phyloP scores from a whole-genome alignment of 371 early-diverging fungal species.

The Rhizomucor pusillus region DNA sequence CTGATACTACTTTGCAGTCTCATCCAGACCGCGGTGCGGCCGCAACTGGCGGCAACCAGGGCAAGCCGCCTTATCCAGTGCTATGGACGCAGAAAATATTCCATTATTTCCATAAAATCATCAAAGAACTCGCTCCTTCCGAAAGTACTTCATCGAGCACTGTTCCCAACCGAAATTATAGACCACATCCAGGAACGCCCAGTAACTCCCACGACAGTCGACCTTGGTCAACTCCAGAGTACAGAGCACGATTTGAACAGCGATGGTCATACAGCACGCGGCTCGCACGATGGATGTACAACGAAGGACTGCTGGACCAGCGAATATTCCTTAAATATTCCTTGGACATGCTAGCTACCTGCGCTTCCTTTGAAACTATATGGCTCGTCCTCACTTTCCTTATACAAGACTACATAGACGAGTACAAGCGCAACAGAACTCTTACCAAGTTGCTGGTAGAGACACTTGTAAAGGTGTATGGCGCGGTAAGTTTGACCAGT shows the following conservation, averaged over 20 bases:
- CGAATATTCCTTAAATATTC: slow-evolving; percentile 63
- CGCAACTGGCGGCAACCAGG: no score
- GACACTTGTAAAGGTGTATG: slow-evolving; percentile 51
- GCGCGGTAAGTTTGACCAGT: slow-evolving; percentile 39
- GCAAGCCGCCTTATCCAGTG: no score
- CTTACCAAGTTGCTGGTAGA: slow-evolving; percentile 68
- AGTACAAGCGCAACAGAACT: slow-evolving; percentile 65
- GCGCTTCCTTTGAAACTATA: slow-evolving; percentile 57
- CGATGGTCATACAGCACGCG: slow-evolving; percentile 63
- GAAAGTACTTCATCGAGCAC: slow-evolving; percentile 22
- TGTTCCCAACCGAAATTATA: slow-evolving; percentile 23
- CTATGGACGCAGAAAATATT: no score
- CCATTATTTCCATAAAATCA: slow-evolving; percentile 15
- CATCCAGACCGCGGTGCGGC: neutral
- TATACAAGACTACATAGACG: slow-evolving; percentile 63
- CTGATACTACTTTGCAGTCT: neutral
- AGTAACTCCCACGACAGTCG: slow-evolving; percentile 32
- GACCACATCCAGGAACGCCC: slow-evolving; percentile 19
- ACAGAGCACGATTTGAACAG: slow-evolving; percentile 52
- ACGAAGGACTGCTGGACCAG: slow-evolving; percentile 72
- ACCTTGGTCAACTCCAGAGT: slow-evolving; percentile 52
- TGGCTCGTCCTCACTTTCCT: slow-evolving; percentile 63
- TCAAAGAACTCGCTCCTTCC: slow-evolving; percentile 41
- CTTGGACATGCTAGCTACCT: slow-evolving; percentile 50
- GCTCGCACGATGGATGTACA: slow-evolving; percentile 70